Evolutionary conservation across 805 yeast genomes (phyloP).

Genomic region (Torulaspora microellipsoides): DNA sequence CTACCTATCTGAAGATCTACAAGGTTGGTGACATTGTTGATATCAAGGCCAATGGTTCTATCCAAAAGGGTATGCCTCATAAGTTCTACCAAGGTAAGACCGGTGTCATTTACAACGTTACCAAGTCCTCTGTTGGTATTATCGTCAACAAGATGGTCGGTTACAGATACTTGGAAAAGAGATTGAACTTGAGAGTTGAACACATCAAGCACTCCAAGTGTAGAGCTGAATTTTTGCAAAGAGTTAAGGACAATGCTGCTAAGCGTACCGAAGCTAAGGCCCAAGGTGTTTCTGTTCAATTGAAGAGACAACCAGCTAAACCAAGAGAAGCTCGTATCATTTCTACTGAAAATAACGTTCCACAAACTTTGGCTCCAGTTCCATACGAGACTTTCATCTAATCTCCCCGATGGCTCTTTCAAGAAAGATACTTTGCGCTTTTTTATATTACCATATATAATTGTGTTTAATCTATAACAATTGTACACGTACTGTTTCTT

Average conservation of each 20-base stretch:
- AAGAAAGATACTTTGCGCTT: constrained; percentile 13
- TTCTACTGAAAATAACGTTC: constrained; percentile 74
- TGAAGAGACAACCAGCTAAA: constrained; percentile 97
- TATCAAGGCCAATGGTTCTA: constrained; percentile 98
- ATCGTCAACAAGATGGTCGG: constrained; percentile 98
- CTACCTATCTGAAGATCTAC: constrained; percentile 96
- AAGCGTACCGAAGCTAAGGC: constrained; percentile 92
- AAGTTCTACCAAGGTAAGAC: constrained; percentile 99
- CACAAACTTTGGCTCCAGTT: constrained; percentile 98
- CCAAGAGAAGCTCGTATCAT: constrained; percentile 93
- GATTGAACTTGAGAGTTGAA: constrained; percentile 97
- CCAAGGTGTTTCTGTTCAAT: constrained; percentile 81
- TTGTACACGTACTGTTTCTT: constrained; percentile 20
- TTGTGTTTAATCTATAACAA: constrained; percentile 24
- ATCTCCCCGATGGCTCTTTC: constrained; percentile 32
- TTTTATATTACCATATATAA: constrained; percentile 19
- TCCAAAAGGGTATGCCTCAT: constrained; percentile 99
- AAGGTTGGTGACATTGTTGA: constrained; percentile 99
- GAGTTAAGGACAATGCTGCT: constrained; percentile 96
- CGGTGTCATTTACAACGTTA: constrained; percentile 97
- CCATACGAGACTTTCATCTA: constrained; percentile 99
- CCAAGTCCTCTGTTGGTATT: constrained; percentile 98
- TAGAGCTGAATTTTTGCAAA: constrained; percentile 97
- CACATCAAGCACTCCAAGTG: constrained; percentile 99
- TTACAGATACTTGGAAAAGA: constrained; percentile 98